phyloP scores from a whole-genome alignment of 192 early-diverging fungal genomes.

The Entophlyctis helioformis region DNA sequence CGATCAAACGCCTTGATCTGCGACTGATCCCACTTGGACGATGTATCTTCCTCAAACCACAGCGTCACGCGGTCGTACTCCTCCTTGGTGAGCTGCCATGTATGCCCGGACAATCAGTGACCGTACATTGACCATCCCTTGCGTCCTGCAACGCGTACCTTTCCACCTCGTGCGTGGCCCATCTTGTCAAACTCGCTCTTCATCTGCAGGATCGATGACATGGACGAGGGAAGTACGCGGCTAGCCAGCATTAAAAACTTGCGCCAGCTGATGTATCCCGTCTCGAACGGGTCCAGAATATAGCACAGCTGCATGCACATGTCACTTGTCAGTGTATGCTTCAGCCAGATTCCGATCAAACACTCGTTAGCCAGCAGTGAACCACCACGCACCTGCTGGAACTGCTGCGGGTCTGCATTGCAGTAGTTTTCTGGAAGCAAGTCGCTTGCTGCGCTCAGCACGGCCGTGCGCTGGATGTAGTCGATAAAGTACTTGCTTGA shows the following conservation, averaged over 20 bases:
- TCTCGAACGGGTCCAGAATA: conserved; percentile 36
- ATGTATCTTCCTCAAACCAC: conserved; percentile 41
- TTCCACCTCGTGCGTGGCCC: background rate
- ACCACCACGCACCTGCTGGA: conserved; percentile 28
- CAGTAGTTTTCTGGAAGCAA: conserved; percentile 31
- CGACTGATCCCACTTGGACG: no score
- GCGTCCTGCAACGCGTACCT: background rate
- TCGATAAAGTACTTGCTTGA: conserved; percentile 31
- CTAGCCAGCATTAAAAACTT: conserved; percentile 21
- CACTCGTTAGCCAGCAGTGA: background rate
- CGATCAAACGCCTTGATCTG: no score
- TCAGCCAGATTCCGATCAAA: background rate
- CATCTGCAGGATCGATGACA: background rate
- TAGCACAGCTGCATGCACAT: conserved; percentile 9
- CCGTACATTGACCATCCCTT: background rate
- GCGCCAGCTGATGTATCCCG: conserved; percentile 39
- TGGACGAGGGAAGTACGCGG: background rate
- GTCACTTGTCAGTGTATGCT: background rate
- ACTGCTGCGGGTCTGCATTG: conserved; percentile 16
- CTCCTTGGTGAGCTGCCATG: conserved; percentile 10
- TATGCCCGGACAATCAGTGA: background rate
- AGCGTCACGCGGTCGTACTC: conserved; percentile 26
- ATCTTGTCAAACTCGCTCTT: conserved; percentile 2
- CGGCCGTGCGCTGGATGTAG: conserved; percentile 16
- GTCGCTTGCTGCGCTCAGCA: conserved; percentile 23